Evolutionary conservation across 2,329 filamentous ascomycete species (phyloP), one percentile per base, ranked within the genome.

Genomic region (Penicillium paneum): DNA sequence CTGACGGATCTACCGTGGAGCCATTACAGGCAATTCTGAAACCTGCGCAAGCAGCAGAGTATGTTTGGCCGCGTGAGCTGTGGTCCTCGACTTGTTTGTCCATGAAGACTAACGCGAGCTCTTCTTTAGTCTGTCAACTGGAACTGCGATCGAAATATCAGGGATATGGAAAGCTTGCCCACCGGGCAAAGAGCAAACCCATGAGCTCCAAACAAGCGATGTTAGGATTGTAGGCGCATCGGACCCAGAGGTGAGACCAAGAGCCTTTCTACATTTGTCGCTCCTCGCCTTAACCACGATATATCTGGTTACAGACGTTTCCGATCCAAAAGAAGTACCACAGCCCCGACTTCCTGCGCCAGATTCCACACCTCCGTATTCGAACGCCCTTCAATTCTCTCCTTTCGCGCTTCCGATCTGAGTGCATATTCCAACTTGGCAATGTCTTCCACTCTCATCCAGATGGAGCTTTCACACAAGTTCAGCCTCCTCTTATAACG

Each of bases 291-390:
- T 65, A 21, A 66, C 54, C n/a, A 28, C 36, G 21, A 19, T 44
- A 17, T 32, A 17, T 49, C 34, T 21, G 17, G 46, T 28, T 24
- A 15, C 67, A 97, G 89, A 89, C 87, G 59, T 96, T 90, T 69
- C 94, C 94, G 3, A 84, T 99, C 24, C 94, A 99, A 75, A 96
- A 96, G 75, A 97, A 97, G 75, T 96, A 94, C 65, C 92, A 97
- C 65, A 90, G 87, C 5, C 80, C 88, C 47, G 93, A 97, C 69
- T 97, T 88, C 71, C 83, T 99, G 58, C 88, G 94, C 55, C 89
- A 88, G 12, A 82, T 96, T 49, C 91, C 93, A 46, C 94, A 99
- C 75, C 81, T 99, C 55, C 88, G 94, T 54, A 77, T 89, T 60
- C 88, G 93, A 65, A 86, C 90, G 17, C 89, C 90, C 0, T 82